Percentiles rank a stretch among this genome's conserved stretches.
These are phyloP conservation scores for Candida qinlingensis DNA, from an alignment of 805 yeast species.

Conservation along the genomic window DNA sequence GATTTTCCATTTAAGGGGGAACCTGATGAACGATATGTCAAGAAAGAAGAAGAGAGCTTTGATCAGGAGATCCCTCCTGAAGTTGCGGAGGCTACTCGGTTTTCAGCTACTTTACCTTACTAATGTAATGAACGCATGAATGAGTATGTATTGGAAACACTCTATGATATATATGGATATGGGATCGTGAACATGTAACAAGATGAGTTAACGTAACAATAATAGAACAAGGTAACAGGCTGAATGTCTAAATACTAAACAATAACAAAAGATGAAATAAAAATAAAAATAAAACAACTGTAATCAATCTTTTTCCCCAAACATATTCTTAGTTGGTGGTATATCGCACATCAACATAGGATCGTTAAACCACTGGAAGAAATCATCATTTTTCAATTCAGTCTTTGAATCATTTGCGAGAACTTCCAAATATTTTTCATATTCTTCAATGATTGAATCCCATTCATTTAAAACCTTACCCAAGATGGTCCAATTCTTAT, in stretches of 20 bases:
- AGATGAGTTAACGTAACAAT: too few species aligned
- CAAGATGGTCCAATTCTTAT: constrained; percentile 24
- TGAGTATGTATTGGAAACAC: background rate
- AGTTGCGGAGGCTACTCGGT: background rate
- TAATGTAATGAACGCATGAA: background rate
- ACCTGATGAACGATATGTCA: background rate
- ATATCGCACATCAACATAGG: constrained; percentile 14
- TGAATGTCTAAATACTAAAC: background rate
- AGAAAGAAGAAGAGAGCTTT: background rate
- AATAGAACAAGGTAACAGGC: too few species aligned
- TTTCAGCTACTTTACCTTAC: background rate
- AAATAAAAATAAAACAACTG: background rate
- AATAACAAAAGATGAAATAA: background rate
- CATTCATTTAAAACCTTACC: constrained; percentile 52
- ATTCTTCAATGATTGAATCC: constrained; percentile 43
- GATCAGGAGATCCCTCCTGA: background rate
- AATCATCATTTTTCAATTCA: constrained; percentile 1
- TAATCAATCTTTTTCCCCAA: background rate
- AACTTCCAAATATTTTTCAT: constrained; percentile 28
- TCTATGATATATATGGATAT: too few species aligned
- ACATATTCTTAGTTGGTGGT: constrained; percentile 10
- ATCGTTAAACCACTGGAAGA: constrained; percentile 10
- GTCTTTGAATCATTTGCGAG: constrained; percentile 7
- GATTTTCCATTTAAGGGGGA: background rate
- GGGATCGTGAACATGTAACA: too few species aligned